Evolutionary conservation across 352 stramenopile species (phyloP).

Genomic region (Phytophthora citricola): DNA sequence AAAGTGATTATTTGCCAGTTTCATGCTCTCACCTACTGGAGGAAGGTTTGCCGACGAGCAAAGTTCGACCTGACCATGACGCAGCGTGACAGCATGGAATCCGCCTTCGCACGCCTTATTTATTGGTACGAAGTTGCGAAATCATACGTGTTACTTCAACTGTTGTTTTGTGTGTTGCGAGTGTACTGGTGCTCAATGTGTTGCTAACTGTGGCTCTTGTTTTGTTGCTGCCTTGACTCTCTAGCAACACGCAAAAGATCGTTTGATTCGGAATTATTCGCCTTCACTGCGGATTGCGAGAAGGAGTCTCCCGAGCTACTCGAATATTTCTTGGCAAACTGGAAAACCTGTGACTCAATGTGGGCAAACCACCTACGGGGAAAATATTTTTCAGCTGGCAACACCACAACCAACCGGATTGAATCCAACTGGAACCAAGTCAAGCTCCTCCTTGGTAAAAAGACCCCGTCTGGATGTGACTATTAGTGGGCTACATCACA

Average conservation of each 20-base stretch:
- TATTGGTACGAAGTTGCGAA: constrained; percentile 2
- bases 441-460: no score
- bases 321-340: constrained; percentile 20
- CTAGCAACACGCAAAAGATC: background rate
- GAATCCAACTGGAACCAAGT: no score
- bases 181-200: constrained; percentile 1
- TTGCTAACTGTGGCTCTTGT: background rate
- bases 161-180: background rate
- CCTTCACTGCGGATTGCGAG: background rate
- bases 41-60: constrained; percentile 1
- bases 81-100: constrained; percentile 12
- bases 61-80: constrained; percentile 20
- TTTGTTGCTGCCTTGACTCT: background rate
- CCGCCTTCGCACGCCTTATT: constrained; percentile 3
- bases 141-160: background rate
- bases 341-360: constrained; percentile 22
- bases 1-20: constrained; percentile 20
- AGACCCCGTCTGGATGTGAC: no score
- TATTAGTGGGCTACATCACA: no score
- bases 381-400: no score
- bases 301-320: constrained; percentile 2
- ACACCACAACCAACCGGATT: no score
- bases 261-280: background rate
- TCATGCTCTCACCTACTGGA: constrained; percentile 16
- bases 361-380: constrained; percentile 24